Base-by-base conservation (phyloP, 768 basidiomycete genomes). In the Pleurotus sapidus region DNA sequence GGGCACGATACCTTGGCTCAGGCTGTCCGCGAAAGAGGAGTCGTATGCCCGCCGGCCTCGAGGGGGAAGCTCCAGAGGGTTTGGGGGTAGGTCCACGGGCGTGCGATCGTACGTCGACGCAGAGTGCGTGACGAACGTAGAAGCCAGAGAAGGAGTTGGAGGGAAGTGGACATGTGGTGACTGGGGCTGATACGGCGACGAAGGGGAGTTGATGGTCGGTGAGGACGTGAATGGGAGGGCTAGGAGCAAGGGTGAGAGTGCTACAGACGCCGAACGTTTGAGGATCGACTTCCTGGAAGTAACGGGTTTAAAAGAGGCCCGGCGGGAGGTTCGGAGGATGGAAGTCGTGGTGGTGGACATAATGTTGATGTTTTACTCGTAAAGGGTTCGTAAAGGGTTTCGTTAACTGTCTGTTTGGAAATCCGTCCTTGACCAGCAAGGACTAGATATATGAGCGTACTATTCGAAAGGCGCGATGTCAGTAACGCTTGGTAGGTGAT, bases 121-220 rank as follows among this genome's bases (percentile, higher is more conserved):
- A 0, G 87, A 86, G 65, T 87, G 81, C 4, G 83, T 70, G 66
- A 79, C 82, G 58, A 77, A 81, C 8, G 79, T 85, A 38, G 82
- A 80, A 2, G 77, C 73, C 55, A 84, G 70, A n/a, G 71, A 63
- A 20, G 84, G 82, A 1, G 83, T 77, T 4, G 84, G 80, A 5
- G 84, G 84, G 58, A 85, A 85, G 69, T 84, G 84, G 55, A 85
- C 84, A 61, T 79, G 83, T 2, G 75, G 76, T 76, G 9, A 78
- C 77, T n/a, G 42, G 38, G n/a, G 11, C 87, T 82, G 1, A 86
- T 82, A 11, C 8, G 30, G 30, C 2, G 30, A 34, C 30, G 30
- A 34, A 84, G 80, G 5, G 85, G 84, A 89, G 69, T 84, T 86
- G 57, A 89, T 87, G 64, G 82, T 85, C 3, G 77, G 73, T 4